phyloP scores from a whole-genome alignment of 176 grass and related monocot species.

The Lolium rigidum region DNA sequence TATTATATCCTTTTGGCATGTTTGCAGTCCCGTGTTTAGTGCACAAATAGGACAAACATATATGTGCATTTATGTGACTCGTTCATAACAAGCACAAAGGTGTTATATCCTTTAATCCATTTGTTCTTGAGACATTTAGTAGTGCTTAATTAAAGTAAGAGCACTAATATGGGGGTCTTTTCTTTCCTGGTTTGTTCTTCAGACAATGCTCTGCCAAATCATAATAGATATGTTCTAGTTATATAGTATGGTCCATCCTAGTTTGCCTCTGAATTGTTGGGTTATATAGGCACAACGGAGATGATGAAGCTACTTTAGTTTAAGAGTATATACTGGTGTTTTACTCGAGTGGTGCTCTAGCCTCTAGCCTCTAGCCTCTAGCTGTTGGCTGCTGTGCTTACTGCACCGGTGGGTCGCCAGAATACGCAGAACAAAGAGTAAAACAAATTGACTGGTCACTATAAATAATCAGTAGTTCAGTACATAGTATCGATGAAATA shows the following conservation, averaged over 20 bases:
- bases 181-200: background rate
- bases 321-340: background rate
- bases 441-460: no score
- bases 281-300: no score
- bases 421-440: background rate
- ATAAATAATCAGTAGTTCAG: no score
- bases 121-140: background rate
- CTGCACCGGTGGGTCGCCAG: background rate
- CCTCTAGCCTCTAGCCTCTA: no score
- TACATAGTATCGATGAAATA: no score
- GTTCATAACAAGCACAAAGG: background rate
- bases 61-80: background rate
- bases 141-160: slow-evolving; percentile 36
- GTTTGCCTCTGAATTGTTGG: no score
- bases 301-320: slow-evolving; percentile 3
- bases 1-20: background rate
- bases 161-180: slow-evolving; percentile 15
- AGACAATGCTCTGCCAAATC: background rate
- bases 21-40: background rate
- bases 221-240: background rate
- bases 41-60: background rate
- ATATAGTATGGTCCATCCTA: background rate
- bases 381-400: background rate
- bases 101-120: background rate
- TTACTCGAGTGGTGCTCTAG: background rate